A percentile compares a stretch with the other conserved stretches of the same genome.
These are phyloP conservation scores for Saccharomyces jurei DNA, from an alignment of 805 yeast genomes.

Conservation along the genomic window DNA sequence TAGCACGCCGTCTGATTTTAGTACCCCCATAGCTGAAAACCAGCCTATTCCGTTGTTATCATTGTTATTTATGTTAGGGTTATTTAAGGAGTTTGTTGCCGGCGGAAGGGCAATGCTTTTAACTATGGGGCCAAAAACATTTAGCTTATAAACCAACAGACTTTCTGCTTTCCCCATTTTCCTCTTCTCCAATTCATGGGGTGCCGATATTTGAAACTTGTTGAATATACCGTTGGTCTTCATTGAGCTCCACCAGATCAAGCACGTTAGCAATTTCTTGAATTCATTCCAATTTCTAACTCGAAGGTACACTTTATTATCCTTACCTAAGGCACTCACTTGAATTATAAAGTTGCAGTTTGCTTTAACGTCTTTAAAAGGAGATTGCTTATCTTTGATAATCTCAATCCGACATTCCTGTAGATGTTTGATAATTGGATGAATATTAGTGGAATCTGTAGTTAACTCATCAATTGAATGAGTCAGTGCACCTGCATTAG, in stretches of 20 bases:
- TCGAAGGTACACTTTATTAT: slow-evolving; percentile 9
- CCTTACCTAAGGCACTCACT: slow-evolving; percentile 8
- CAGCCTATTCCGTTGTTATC: slow-evolving; percentile 41
- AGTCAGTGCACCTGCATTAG: slow-evolving; percentile 11
- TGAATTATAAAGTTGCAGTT: slow-evolving; percentile 11
- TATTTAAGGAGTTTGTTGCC: background rate
- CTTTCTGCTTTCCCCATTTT: slow-evolving; percentile 27
- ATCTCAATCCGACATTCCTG: slow-evolving; percentile 20
- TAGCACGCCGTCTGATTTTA: slow-evolving; percentile 54
- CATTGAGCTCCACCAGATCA: slow-evolving; percentile 51
- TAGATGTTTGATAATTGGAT: slow-evolving; percentile 18
- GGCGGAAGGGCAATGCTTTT: slow-evolving; percentile 16
- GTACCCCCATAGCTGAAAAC: slow-evolving; percentile 65
- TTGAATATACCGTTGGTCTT: slow-evolving; percentile 45
- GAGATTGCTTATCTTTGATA: slow-evolving; percentile 5
- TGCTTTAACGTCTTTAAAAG: background rate
- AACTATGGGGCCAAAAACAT: slow-evolving; percentile 52
- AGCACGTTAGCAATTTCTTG: slow-evolving; percentile 36
- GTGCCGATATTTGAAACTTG: slow-evolving; percentile 37
- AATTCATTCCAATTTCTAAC: slow-evolving; percentile 26
- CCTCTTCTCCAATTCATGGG: slow-evolving; percentile 12
- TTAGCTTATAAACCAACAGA: slow-evolving; percentile 55
- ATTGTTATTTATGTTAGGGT: background rate
- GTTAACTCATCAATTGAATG: slow-evolving; percentile 10
- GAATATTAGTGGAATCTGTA: slow-evolving; percentile 2